Evolutionary conservation across 2,329 filamentous ascomycete genomes (phyloP), one percentile per base, ranked within the genome.

Genomic region (Coniochaeta sp.): DNA sequence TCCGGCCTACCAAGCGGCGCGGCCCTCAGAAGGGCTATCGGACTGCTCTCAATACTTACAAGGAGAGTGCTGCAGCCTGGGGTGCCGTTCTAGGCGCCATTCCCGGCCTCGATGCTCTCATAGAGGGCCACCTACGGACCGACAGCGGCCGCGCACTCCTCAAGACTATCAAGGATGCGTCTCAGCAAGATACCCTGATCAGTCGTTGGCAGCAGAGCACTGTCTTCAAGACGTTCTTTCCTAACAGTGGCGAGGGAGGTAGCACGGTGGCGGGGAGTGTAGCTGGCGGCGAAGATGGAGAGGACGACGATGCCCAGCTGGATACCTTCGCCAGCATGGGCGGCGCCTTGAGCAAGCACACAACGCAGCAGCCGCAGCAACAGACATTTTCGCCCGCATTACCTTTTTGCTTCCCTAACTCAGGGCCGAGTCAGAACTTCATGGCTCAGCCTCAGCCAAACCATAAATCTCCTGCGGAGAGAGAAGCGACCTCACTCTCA

Each of bases 1-100:
- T 74, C 40, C 68, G 73, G n/a, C 73, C 73, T 0, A 73, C 73
- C 59, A 75, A 75, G 64, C 73, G 73, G 40, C 70, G 73, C 33
- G 73, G 73, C 0, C 73, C 73, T 0, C 72, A 73, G 24, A 73
- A 75, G 64, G 73, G 73, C 60, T 75, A 75, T 59, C 66, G 73
- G 11, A 75, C 68, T 55, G 73, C 73, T 2, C 67, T 75, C 61
- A 73, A 75, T 67, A 72, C 71, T 3, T 72, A 73, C 68, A 70
- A 72, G 31, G 73, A 75, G 65, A 74, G 72, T 50, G 73, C 73
- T 31, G 73, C 73, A 5, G 73, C 73, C 11, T 75, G 73, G 73
- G 73, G 73, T 3, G 73, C 70, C 11, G 72, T 72, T 1, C 65
- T 74, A 16, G 70, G 66, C 44, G 66, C 73, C 62, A 73, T 75